Percentiles rank a stretch among this genome's conserved stretches.
These are phyloP conservation scores for Coemansia asiatica DNA, from an alignment of 192 early-diverging fungal genomes.

Conservation along the genomic window DNA sequence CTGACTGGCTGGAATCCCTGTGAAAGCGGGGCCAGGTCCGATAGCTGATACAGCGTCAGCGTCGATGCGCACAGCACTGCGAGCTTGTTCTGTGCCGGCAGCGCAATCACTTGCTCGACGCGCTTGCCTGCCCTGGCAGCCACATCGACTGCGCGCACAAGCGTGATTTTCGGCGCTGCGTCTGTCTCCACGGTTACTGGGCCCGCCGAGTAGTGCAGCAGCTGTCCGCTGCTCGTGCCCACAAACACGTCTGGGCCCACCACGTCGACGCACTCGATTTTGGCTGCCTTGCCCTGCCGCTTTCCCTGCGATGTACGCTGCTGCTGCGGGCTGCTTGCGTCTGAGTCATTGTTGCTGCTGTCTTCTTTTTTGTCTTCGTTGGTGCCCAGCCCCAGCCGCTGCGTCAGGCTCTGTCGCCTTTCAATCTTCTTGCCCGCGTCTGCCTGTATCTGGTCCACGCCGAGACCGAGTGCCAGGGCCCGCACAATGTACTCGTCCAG, in stretches of 20 bases:
- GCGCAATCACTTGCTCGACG: constrained; percentile 46
- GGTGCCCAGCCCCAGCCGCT: constrained; percentile 32
- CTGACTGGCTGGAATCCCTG: constrained; percentile 24
- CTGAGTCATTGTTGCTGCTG: neutral
- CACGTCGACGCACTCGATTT: constrained; percentile 43
- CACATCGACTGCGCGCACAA: constrained; percentile 26
- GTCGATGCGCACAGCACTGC: constrained; percentile 45
- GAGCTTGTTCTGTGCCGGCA: constrained; percentile 30
- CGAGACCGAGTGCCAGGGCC: constrained; percentile 25
- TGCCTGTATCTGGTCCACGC: constrained; percentile 7
- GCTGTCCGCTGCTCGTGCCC: constrained; percentile 38
- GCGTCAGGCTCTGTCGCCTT: constrained; percentile 47
- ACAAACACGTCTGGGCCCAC: constrained; percentile 34
- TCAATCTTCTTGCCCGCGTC: neutral
- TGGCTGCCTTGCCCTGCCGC: neutral
- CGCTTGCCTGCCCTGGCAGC: constrained; percentile 28
- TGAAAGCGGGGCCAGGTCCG: constrained; percentile 21
- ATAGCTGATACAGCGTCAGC: constrained; percentile 23
- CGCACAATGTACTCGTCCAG: constrained; percentile 25
- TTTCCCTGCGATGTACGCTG: neutral
- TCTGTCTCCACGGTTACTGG: constrained; percentile 13
- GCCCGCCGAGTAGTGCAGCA: constrained; percentile 39
- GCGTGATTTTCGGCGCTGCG: constrained; percentile 15
- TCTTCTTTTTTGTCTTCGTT: neutral
- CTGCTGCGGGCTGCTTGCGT: neutral